Evolutionary conservation across 208 protist species (phyloP).

Genomic region (Histomonas meleagridis): DNA sequence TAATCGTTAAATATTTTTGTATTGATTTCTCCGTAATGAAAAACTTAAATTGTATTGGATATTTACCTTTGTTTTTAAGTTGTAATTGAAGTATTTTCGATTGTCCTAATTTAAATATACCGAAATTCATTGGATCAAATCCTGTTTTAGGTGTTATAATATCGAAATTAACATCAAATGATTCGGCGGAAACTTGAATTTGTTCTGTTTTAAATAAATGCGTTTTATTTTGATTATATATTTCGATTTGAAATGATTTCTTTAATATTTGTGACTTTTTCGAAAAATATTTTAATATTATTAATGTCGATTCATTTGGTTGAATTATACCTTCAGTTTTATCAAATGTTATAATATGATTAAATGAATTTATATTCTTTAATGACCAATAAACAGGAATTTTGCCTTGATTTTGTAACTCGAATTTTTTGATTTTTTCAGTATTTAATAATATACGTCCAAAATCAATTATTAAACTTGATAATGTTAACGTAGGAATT

Average conservation of each 20-base stretch:
- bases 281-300: not conserved
- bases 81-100: not conserved
- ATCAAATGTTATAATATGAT: not conserved
- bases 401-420: not conserved
- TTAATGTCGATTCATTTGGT: not conserved
- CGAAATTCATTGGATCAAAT: not conserved
- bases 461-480: not conserved
- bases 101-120: not conserved
- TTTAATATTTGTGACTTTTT: not conserved
- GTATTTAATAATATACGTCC: not conserved
- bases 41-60: not conserved
- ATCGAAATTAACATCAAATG: conserved; percentile 2
- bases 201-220: not conserved
- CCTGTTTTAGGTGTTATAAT: not conserved
- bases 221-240: not conserved
- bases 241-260: not conserved
- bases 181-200: not conserved
- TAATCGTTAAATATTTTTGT: not conserved
- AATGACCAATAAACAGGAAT: not conserved
- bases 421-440: not conserved
- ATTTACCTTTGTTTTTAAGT: not conserved
- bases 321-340: not conserved
- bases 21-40: not conserved
- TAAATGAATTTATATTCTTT: not conserved
- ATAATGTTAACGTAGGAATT: not conserved